Percentiles rank a stretch among this genome's conserved stretches.
Evolutionary conservation across 192 early-diverging fungal genomes (phyloP).

Genomic region (Coemansia umbellata): DNA sequence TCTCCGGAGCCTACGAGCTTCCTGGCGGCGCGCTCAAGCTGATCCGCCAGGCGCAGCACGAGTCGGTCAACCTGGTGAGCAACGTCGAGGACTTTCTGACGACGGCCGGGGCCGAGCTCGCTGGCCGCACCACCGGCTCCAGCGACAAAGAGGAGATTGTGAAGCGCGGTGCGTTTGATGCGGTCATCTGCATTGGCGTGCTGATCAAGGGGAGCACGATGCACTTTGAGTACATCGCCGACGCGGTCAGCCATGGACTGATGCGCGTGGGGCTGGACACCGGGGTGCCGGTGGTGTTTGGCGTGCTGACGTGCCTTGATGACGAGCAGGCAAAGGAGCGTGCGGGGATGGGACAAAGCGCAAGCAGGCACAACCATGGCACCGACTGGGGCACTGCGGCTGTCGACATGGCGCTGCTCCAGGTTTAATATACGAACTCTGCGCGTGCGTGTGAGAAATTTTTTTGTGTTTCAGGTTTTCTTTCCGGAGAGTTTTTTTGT

Average conservation of each 20-base stretch:
- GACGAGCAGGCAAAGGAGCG: slow-evolving; percentile 91
- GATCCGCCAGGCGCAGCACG: slow-evolving; percentile 63
- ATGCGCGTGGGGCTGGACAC: slow-evolving; percentile 95
- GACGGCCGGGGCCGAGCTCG: neutral
- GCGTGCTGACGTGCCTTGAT: slow-evolving; percentile 89
- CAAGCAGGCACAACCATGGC: slow-evolving; percentile 87
- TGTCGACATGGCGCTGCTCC: slow-evolving; percentile 88
- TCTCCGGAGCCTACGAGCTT: slow-evolving; percentile 93
- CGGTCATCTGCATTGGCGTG: slow-evolving; percentile 91
- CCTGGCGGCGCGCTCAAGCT: slow-evolving; percentile 83
- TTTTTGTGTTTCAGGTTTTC: no score
- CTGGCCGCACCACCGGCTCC: neutral
- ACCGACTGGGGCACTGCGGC: slow-evolving; percentile 92
- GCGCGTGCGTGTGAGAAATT: no score
- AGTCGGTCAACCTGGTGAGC: slow-evolving; percentile 52
- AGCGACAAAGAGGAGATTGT: neutral
- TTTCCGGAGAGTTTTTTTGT: no score
- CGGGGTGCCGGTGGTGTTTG: slow-evolving; percentile 87
- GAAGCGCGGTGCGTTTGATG: slow-evolving; percentile 69
- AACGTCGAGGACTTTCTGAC: slow-evolving; percentile 55
- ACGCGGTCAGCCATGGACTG: slow-evolving; percentile 85
- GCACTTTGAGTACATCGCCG: slow-evolving; percentile 99
- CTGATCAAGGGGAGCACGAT: slow-evolving; percentile 98
- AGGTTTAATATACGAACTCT: slow-evolving; percentile 50
- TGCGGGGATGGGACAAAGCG: slow-evolving; percentile 61